Conservation (phyloP, 1,139 yeast species). For the Maudiozyma humilis region DNA sequence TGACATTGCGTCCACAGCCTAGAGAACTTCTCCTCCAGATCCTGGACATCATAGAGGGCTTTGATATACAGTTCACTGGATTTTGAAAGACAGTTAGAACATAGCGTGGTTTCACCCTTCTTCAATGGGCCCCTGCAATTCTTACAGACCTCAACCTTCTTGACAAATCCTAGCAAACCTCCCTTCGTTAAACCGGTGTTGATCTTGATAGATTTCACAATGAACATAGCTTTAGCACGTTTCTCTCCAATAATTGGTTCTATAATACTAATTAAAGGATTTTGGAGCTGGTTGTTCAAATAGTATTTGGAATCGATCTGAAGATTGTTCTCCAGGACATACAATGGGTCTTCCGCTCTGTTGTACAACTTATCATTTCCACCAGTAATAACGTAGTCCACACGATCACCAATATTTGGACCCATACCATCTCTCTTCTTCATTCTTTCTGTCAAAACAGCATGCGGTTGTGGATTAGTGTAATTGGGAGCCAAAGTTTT, state of each 20-base stretch:
- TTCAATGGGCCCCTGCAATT: conserved; percentile 78
- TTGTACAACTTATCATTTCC: conserved; percentile 87
- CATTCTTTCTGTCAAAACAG: conserved; percentile 93
- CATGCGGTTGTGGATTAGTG: conserved; percentile 95
- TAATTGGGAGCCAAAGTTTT: conserved; percentile 90
- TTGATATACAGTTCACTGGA: conserved; percentile 75
- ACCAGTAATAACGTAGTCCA: conserved; percentile 89
- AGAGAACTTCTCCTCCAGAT: conserved; percentile 73
- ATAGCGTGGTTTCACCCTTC: conserved; percentile 68
- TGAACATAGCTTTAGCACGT: conserved; percentile 66
- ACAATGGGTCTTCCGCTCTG: conserved; percentile 93
- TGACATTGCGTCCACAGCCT: conserved; percentile 98
- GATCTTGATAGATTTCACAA: conserved; percentile 41
- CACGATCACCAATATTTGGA: conserved; percentile 95
- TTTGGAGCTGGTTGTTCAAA: conserved; percentile 83
- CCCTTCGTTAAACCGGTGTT: conserved; percentile 53
- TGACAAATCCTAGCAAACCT: conserved; percentile 86
- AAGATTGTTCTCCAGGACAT: conserved; percentile 80
- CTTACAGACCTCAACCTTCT: conserved; percentile 79
- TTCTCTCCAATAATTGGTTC: conserved; percentile 90
- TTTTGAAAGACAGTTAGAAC: conserved; percentile 65
- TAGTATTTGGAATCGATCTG: conserved; percentile 95
- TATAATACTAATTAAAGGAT: conserved; percentile 87
- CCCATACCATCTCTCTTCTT: conserved; percentile 94
- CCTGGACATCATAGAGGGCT: conserved; percentile 72